These are phyloP conservation scores for Endoconidiophora laricicola DNA, from an alignment of 2,329 filamentous ascomycete genomes.

Conservation along the genomic window DNA sequence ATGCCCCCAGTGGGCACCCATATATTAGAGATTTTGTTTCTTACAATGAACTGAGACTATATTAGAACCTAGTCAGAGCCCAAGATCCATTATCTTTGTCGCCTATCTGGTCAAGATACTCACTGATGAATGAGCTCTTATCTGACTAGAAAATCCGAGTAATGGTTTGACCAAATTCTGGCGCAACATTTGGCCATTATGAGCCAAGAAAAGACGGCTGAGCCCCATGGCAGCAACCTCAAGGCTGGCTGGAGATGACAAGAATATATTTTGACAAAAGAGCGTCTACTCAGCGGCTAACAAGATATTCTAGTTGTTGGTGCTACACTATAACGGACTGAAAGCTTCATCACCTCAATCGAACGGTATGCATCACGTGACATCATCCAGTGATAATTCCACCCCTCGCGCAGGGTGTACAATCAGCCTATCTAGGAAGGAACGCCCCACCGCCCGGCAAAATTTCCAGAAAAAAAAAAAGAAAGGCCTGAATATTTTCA, in stretches of 20 bases:
- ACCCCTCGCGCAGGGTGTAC: constrained; percentile 2
- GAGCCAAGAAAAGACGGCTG: background rate
- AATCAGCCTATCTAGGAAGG: constrained; percentile 8
- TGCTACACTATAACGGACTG: too few relatives aligned
- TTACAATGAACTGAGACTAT: constrained; percentile 5
- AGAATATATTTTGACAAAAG: too few relatives aligned
- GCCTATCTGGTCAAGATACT: background rate
- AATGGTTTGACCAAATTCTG: background rate
- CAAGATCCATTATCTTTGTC: background rate
- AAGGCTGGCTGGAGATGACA: too few relatives aligned
- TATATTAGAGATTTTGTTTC: constrained; percentile 42
- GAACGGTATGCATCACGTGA: background rate
- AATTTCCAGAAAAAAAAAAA: constrained; percentile 9
- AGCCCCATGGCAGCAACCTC: background rate
- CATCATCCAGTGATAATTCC: background rate
- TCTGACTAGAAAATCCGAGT: constrained; percentile 1
- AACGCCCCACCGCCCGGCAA: constrained; percentile 12
- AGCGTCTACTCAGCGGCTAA: too few relatives aligned
- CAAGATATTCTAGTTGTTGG: background rate
- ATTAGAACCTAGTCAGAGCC: background rate
- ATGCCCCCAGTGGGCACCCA: constrained; percentile 67
- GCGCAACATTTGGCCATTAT: background rate
- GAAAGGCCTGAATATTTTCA: background rate
- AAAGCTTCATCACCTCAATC: too few relatives aligned
- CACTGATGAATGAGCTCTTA: constrained; percentile 9